A percentile compares a stretch with the other conserved stretches of the same genome.
Conservation (phyloP, 2,329 filamentous ascomycete genomes). For the Penicillium sp. region DNA sequence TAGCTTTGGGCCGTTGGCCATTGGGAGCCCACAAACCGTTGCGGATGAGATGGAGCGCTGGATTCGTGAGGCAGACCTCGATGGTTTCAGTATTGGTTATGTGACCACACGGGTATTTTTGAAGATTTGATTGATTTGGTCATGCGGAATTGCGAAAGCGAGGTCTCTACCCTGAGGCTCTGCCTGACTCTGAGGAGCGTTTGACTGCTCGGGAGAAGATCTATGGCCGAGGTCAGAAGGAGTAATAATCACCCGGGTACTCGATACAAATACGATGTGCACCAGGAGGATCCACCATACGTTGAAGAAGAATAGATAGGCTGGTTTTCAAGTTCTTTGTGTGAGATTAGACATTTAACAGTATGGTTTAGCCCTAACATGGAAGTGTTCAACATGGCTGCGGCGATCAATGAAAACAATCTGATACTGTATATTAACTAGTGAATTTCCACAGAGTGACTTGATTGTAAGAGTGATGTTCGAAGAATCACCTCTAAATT, state of each 20-base stretch:
- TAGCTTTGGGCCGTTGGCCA: slow-evolving; percentile 49
- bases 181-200: slow-evolving; percentile 18
- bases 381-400: no score
- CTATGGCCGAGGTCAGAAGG: slow-evolving; percentile 59
- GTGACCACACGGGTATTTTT: slow-evolving; percentile 53
- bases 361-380: neutral
- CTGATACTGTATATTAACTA: no score
- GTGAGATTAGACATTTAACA: neutral
- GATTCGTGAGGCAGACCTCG: slow-evolving; percentile 45
- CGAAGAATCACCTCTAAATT: no score
- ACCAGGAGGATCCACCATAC: slow-evolving; percentile 53
- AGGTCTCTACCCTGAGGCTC: slow-evolving; percentile 42
- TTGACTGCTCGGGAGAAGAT: slow-evolving; percentile 60
- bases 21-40: slow-evolving; percentile 49
- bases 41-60: slow-evolving; percentile 51
- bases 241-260: slow-evolving; percentile 59
- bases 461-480: no score
- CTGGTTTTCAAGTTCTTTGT: neutral
- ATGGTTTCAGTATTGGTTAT: slow-evolving; percentile 48
- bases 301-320: slow-evolving; percentile 12
- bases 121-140: slow-evolving; percentile 53
- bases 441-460: no score
- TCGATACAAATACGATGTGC: slow-evolving; percentile 62
- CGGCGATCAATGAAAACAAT: no score
- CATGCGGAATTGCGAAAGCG: slow-evolving; percentile 47